Conservation (phyloP, 2,329 filamentous ascomycete species). For the Sarocladium oryzae region DNA sequence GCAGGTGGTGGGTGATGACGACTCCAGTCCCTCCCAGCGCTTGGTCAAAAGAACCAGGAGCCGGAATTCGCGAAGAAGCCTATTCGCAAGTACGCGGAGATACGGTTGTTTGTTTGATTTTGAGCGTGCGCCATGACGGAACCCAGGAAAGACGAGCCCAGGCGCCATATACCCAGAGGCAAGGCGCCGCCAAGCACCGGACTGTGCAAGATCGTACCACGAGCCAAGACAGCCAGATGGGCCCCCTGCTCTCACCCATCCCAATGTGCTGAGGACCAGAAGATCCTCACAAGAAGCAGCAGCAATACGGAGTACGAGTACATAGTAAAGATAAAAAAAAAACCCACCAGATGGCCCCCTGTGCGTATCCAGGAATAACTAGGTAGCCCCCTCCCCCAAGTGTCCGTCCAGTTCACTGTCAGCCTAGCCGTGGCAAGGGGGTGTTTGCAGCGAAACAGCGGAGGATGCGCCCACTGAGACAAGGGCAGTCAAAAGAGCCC, state of each 20-base stretch:
- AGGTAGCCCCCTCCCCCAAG: too few species aligned
- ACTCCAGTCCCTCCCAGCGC: not conserved
- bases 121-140: not conserved
- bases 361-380: not conserved
- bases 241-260: too few species aligned
- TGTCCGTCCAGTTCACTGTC: too few species aligned
- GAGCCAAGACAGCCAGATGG: constrained; percentile 2
- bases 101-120: not conserved
- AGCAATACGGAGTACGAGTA: too few species aligned
- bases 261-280: too few species aligned
- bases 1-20: not conserved
- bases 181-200: constrained; percentile 3
- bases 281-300: not conserved
- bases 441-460: constrained; percentile 4
- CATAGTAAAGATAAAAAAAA: not conserved
- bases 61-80: not conserved
- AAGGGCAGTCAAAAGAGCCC: constrained; percentile 5
- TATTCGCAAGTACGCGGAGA: not conserved
- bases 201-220: constrained; percentile 8
- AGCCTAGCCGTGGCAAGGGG: not conserved
- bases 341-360: not conserved
- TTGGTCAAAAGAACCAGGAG: too few species aligned
- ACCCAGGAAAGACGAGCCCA: not conserved
- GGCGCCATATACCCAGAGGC: constrained; percentile 2
- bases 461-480: constrained; percentile 7